Evolutionary conservation across 116 monocot genomes (phyloP).

Genomic region (Thalassia testudinum): DNA sequence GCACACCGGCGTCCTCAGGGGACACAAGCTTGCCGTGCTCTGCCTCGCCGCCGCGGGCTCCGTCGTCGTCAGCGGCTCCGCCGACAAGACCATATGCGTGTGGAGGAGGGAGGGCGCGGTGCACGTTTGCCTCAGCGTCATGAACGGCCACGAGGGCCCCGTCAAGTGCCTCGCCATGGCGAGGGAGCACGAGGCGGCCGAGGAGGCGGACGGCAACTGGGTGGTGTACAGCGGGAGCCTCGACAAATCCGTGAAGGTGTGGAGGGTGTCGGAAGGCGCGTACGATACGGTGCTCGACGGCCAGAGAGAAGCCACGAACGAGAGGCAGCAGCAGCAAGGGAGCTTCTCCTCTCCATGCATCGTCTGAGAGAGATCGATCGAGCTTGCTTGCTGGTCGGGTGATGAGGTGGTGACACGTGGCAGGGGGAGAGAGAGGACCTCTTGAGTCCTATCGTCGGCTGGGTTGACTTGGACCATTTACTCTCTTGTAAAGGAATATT

Average conservation of each 20-base stretch:
- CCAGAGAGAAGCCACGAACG: conserved; percentile 1
- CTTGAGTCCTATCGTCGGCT: no score
- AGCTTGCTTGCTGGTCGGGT: no score
- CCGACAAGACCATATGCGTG: conserved; percentile 47
- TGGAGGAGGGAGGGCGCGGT: conserved; percentile 35
- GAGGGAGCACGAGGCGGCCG: conserved; percentile 4
- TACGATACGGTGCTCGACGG: conserved; percentile 4
- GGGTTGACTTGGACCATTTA: no score
- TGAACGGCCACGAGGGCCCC: conserved; percentile 38
- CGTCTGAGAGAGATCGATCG: no score
- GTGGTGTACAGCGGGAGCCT: conserved; percentile 47
- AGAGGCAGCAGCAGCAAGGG: background rate
- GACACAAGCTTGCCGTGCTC: conserved; percentile 54
- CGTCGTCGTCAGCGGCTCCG: conserved; percentile 46
- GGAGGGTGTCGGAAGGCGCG: conserved; percentile 29
- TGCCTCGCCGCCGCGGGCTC: conserved; percentile 39
- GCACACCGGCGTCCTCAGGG: conserved; percentile 28
- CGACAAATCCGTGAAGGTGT: conserved; percentile 47
- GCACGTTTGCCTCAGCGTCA: conserved; percentile 37
- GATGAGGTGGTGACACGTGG: no score
- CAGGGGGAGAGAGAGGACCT: no score
- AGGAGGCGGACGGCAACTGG: conserved; percentile 10
- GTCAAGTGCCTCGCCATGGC: conserved; percentile 56
- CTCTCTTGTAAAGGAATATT: no score
- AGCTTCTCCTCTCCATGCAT: conserved; percentile 1